These are phyloP conservation scores for Teratosphaeria epicoccoides DNA, from an alignment of 2,329 filamentous ascomycete species.

Conservation along the genomic window DNA sequence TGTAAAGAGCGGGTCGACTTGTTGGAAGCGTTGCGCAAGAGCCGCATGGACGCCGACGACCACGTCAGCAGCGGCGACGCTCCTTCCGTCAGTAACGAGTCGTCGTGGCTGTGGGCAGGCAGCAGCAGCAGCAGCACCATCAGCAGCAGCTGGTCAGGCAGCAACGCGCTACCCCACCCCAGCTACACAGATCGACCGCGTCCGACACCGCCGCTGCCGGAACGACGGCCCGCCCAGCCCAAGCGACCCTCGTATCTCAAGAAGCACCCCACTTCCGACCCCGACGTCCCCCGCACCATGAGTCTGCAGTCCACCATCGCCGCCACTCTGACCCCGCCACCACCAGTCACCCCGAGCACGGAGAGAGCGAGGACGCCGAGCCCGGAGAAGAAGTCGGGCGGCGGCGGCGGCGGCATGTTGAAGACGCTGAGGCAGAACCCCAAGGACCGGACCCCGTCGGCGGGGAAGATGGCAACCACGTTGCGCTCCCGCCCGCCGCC, in stretches of 20 bases:
- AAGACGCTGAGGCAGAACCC: constrained; percentile 22
- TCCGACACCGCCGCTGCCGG: constrained; percentile 25
- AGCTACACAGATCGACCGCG: constrained; percentile 73
- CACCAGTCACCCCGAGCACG: constrained; percentile 18
- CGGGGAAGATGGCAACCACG: constrained; percentile 35
- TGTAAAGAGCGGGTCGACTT: constrained; percentile 90
- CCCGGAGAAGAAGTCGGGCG: constrained; percentile 47
- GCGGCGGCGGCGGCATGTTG: constrained; percentile 39
- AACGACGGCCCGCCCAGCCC: constrained; percentile 12
- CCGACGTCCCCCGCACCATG: constrained; percentile 16
- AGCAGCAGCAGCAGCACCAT: constrained; percentile 2
- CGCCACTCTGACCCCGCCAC: constrained; percentile 12
- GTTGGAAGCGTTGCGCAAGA: constrained; percentile 66
- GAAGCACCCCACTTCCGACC: constrained; percentile 31
- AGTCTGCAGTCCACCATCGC: constrained; percentile 15
- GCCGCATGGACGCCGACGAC: constrained; percentile 43
- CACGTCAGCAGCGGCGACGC: constrained; percentile 18
- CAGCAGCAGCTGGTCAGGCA: constrained; percentile 44
- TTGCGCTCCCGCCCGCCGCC: constrained; percentile 38
- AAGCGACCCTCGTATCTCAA: constrained; percentile 38
- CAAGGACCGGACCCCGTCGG: constrained; percentile 21
- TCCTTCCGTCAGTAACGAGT: constrained; percentile 17
- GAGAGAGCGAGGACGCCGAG: constrained; percentile 45
- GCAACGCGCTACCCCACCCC: constrained; percentile 70
- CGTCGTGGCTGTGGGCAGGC: constrained; percentile 6